These are phyloP conservation scores for Centaurea solstitialis DNA, from an alignment of 129 eudicot species.

Conservation along the genomic window DNA sequence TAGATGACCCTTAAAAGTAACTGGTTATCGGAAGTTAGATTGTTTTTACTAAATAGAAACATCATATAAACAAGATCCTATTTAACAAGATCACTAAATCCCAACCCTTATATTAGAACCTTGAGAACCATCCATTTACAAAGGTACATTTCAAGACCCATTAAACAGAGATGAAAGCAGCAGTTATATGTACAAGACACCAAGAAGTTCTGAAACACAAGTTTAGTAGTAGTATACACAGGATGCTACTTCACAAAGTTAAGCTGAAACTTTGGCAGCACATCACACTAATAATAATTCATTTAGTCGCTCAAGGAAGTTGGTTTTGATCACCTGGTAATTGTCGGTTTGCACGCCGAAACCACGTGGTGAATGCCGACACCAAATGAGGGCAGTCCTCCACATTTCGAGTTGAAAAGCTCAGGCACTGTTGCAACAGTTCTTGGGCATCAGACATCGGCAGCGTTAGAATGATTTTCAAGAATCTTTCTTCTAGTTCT, in stretches of 20 bases:
- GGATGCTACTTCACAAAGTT: background rate
- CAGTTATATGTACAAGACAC: constrained; percentile 20
- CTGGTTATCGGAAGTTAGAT: background rate
- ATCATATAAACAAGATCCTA: background rate
- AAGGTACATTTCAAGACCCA: constrained; percentile 1
- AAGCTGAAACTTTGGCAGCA: constrained; percentile 1
- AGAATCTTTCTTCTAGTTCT: constrained; percentile 78
- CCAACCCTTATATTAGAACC: background rate
- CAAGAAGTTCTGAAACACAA: background rate
- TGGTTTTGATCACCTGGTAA: constrained; percentile 34
- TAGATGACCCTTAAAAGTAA: too few relatives aligned
- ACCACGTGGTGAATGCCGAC: constrained; percentile 89
- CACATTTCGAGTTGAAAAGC: constrained; percentile 86
- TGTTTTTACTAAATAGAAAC: background rate
- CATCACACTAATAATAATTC: background rate
- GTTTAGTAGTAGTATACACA: background rate
- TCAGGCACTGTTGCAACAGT: constrained; percentile 80
- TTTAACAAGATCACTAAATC: background rate
- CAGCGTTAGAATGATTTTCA: constrained; percentile 75
- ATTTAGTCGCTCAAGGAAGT: constrained; percentile 21
- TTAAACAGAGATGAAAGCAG: constrained; percentile 16
- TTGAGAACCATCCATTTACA: constrained; percentile 19
- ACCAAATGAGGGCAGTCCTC: constrained; percentile 95
- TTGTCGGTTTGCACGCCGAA: constrained; percentile 72
- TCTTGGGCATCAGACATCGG: constrained; percentile 86